Conservation (phyloP, 768 basidiomycete genomes). For the Hygrophorus pudorinus region DNA sequence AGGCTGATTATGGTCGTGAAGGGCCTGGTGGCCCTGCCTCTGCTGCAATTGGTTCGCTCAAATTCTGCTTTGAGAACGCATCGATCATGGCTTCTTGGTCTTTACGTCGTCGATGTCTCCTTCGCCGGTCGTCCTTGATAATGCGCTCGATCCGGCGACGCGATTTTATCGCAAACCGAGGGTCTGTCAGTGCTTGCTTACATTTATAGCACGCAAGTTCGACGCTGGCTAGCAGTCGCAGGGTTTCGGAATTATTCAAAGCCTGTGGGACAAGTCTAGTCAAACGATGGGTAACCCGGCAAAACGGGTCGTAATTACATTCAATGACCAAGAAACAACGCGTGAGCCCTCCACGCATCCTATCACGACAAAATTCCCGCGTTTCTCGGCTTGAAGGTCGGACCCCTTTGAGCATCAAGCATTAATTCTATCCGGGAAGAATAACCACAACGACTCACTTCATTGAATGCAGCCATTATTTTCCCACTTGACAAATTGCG, state of each 20-base stretch:
- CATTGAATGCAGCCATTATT: conserved; percentile 58
- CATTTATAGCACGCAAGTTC: conserved; percentile 78
- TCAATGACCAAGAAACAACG: conserved; percentile 80
- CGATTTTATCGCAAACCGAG: conserved; percentile 51
- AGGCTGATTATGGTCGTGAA: neutral
- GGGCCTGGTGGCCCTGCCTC: neutral
- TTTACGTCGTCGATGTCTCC: conserved; percentile 71
- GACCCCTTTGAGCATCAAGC: conserved; percentile 29
- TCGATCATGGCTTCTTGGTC: conserved; percentile 79
- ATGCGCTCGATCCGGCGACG: conserved; percentile 67
- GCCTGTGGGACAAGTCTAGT: conserved; percentile 35
- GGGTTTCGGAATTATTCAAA: conserved; percentile 72
- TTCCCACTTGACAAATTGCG: conserved; percentile 58
- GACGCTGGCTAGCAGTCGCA: conserved; percentile 73
- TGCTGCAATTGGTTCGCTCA: conserved; percentile 15
- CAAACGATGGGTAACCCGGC: conserved; percentile 3
- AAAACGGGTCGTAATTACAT: conserved; percentile 38
- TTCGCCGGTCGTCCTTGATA: conserved; percentile 80
- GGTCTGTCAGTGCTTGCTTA: conserved; percentile 57
- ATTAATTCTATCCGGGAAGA: neutral
- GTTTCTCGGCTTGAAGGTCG: conserved; percentile 76
- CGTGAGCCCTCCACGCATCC: conserved; percentile 64
- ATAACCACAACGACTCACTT: conserved; percentile 32
- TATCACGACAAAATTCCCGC: conserved; percentile 81
- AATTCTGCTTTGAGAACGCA: conserved; percentile 55